Conservation (phyloP, 2,329 filamentous ascomycete genomes). For the Thermoascus crustaceus region DNA sequence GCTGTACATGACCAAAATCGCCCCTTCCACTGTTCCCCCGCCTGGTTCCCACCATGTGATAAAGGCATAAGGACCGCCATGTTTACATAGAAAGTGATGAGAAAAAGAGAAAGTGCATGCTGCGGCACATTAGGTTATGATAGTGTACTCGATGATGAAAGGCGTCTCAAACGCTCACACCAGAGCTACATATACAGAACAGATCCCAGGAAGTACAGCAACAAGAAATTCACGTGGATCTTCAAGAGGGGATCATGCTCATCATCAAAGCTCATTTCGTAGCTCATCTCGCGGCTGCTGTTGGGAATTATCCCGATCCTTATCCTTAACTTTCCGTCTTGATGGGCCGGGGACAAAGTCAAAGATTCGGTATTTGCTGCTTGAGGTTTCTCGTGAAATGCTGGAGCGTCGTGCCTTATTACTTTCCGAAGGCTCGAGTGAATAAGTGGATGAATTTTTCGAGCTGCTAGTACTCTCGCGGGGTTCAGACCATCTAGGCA, state of each 20-base stretch:
- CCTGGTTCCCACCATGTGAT: no score
- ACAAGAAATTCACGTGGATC: neutral
- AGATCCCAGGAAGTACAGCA: neutral
- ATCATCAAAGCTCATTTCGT: constrained; percentile 21
- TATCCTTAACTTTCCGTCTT: constrained; percentile 35
- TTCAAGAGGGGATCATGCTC: neutral
- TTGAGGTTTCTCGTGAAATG: constrained; percentile 30
- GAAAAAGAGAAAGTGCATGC: neutral
- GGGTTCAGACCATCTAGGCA: constrained; percentile 32
- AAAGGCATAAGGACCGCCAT: no score
- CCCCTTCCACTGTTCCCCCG: no score
- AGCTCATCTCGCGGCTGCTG: constrained; percentile 27
- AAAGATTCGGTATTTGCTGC: constrained; percentile 38
- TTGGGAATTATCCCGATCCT: constrained; percentile 30
- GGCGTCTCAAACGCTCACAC: neutral
- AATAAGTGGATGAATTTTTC: constrained; percentile 41
- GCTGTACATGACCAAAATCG: neutral
- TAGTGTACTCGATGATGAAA: constrained; percentile 1
- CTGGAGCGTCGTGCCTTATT: constrained; percentile 30
- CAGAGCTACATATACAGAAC: neutral
- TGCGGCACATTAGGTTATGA: neutral
- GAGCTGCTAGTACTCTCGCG: constrained; percentile 37
- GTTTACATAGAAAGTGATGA: no score
- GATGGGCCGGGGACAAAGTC: constrained; percentile 36
- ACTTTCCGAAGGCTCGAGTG: constrained; percentile 32